These are phyloP conservation scores for Talaromyces pinophilus DNA, from an alignment of 2,329 filamentous ascomycete species.

Conservation along the genomic window DNA sequence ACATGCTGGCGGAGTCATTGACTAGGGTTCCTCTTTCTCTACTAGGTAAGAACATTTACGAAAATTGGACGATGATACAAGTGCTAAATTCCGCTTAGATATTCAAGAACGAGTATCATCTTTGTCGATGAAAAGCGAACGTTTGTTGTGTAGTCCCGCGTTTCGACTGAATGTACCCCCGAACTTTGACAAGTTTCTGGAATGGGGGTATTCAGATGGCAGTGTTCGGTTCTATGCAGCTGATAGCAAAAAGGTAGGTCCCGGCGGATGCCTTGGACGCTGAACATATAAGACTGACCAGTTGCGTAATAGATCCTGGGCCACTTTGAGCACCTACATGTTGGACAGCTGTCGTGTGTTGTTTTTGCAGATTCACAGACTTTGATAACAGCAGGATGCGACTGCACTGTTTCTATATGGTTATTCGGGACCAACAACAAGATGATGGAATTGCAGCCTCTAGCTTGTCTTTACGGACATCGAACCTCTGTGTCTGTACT, in stretches of 20 bases:
- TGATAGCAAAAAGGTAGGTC: slow-evolving; percentile 71
- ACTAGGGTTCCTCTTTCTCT: slow-evolving; percentile 77
- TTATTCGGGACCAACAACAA: slow-evolving; percentile 67
- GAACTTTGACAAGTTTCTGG: slow-evolving; percentile 82
- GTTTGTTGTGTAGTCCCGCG: slow-evolving; percentile 77
- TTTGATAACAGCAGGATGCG: slow-evolving; percentile 85
- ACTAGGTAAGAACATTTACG: slow-evolving; percentile 53
- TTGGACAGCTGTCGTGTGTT: slow-evolving; percentile 81
- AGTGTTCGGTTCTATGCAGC: slow-evolving; percentile 88
- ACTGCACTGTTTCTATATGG: slow-evolving; percentile 88
- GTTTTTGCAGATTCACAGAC: slow-evolving; percentile 87
- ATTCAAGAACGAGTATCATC: slow-evolving; percentile 78
- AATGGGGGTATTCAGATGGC: slow-evolving; percentile 94
- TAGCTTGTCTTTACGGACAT: slow-evolving; percentile 85
- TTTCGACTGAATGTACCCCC: slow-evolving; percentile 87
- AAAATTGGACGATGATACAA: background rate
- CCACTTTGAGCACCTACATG: slow-evolving; percentile 89
- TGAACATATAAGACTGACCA: background rate
- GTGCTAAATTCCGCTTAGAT: slow-evolving; percentile 40
- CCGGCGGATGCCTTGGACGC: slow-evolving; percentile 9
- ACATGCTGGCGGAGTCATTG: slow-evolving; percentile 74
- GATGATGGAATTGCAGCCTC: slow-evolving; percentile 74
- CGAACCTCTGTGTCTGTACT: slow-evolving; percentile 78
- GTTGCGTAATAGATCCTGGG: slow-evolving; percentile 61
- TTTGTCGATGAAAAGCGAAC: slow-evolving; percentile 76